Percentiles rank a stretch among this genome's conserved stretches.
Conservation (phyloP, 331 rosid species). For the Rhamnella rubrinervis region DNA sequence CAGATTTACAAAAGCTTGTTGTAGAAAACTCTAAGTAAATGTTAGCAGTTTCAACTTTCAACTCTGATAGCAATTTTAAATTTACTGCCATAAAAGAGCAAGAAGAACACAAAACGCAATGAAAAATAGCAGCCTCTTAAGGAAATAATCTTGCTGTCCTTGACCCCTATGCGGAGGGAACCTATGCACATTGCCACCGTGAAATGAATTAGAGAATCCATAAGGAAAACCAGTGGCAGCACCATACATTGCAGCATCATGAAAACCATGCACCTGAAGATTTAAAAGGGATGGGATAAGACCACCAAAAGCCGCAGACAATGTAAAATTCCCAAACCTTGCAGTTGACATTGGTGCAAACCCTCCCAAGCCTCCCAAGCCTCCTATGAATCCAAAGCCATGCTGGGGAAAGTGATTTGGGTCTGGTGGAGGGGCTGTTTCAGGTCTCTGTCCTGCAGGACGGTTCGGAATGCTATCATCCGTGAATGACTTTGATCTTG, state of each 20-base stretch:
- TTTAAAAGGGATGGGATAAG: slow-evolving; percentile 74
- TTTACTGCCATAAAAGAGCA: slow-evolving; percentile 78
- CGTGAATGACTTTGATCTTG: slow-evolving; percentile 77
- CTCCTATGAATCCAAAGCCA: slow-evolving; percentile 77
- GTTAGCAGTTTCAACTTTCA: slow-evolving; percentile 24
- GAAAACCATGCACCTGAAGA: slow-evolving; percentile 79
- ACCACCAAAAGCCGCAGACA: slow-evolving; percentile 88
- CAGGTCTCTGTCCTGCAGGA: slow-evolving; percentile 90
- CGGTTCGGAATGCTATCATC: slow-evolving; percentile 73
- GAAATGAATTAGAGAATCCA: slow-evolving; percentile 68
- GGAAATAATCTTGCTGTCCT: slow-evolving; percentile 74
- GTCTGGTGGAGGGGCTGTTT: slow-evolving; percentile 87
- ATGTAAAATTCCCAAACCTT: slow-evolving; percentile 81
- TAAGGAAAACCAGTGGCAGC: slow-evolving; percentile 62
- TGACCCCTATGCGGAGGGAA: slow-evolving; percentile 49
- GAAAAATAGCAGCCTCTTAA: slow-evolving; percentile 69
- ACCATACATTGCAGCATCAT: slow-evolving; percentile 64
- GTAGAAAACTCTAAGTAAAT: slow-evolving; percentile 18
- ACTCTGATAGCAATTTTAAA: slow-evolving; percentile 16
- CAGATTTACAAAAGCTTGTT: slow-evolving; percentile 27
- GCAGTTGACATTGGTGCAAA: slow-evolving; percentile 70
- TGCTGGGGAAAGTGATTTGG: slow-evolving; percentile 60
- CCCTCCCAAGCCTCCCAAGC: slow-evolving; percentile 63
- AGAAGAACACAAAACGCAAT: slow-evolving; percentile 59
- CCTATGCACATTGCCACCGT: slow-evolving; percentile 64